Conservation (phyloP, 2,329 filamentous ascomycete species). For the Curvularia hawaiiensis region DNA sequence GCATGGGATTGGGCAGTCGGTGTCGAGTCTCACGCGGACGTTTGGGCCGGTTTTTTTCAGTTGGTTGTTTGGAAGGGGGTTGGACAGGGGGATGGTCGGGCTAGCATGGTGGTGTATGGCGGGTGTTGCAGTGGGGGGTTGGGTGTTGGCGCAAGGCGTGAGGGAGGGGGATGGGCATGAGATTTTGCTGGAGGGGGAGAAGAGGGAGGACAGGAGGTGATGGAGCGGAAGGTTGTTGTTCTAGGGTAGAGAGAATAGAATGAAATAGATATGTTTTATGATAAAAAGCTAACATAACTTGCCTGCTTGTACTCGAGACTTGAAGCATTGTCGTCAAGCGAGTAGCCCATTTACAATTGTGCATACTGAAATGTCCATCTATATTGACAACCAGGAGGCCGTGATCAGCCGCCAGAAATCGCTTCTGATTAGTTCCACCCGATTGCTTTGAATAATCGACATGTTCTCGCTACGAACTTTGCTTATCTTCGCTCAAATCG, state of each 20-base stretch:
- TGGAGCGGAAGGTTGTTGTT: background rate
- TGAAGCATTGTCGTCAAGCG: too few species aligned
- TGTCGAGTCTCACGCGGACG: slow-evolving; percentile 63
- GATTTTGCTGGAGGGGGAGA: slow-evolving; percentile 62
- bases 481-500: too few species aligned
- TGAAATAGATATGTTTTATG: background rate
- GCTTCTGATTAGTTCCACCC: too few species aligned
- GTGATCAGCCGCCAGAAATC: too few species aligned
- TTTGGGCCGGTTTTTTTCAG: slow-evolving; percentile 66
- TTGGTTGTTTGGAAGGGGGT: slow-evolving; percentile 63
- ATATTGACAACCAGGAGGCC: too few species aligned
- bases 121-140: slow-evolving; percentile 55
- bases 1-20: slow-evolving; percentile 64
- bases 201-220: background rate
- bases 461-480: too few species aligned
- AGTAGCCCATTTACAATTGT: too few species aligned
- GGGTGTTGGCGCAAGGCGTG: slow-evolving; percentile 61
- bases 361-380: too few species aligned
- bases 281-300: too few species aligned
- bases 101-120: slow-evolving; percentile 64
- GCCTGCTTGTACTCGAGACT: too few species aligned
- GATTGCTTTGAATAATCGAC: too few species aligned
- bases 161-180: slow-evolving; percentile 69
- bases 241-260: background rate
- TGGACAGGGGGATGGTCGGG: slow-evolving; percentile 63